Percentiles rank a stretch among this genome's conserved stretches.
phyloP scores from a whole-genome alignment of 1,139 yeast species.

The Hansenula lynferdii region DNA sequence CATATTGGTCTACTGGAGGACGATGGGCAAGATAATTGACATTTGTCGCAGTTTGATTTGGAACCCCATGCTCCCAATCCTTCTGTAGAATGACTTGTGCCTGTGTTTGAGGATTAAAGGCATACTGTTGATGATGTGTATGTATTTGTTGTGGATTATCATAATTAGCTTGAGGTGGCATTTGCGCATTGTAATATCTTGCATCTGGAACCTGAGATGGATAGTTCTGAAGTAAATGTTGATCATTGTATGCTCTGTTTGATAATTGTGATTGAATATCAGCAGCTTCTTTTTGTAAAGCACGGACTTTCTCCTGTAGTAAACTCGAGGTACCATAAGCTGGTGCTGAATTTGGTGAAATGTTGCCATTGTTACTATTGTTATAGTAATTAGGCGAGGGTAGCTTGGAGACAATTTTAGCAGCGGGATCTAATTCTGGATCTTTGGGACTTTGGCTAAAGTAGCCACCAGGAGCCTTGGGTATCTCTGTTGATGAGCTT shows the following conservation, averaged over 20 bases:
- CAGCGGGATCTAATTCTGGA: background rate
- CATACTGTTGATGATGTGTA: too few species aligned
- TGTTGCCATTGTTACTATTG: background rate
- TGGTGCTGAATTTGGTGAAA: background rate
- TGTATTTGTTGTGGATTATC: background rate
- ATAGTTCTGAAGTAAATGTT: background rate
- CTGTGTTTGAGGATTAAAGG: too few species aligned
- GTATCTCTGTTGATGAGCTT: background rate
- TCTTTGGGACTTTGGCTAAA: background rate
- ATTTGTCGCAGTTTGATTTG: too few species aligned
- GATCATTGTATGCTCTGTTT: conserved; percentile 4
- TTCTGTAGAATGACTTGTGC: too few species aligned
- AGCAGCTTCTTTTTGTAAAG: conserved; percentile 18
- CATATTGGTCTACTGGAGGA: too few species aligned
- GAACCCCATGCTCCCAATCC: too few species aligned
- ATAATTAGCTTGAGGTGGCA: background rate
- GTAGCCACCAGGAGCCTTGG: background rate
- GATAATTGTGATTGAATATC: conserved; percentile 15
- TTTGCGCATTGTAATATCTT: too few species aligned
- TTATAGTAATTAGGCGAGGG: background rate
- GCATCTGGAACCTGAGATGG: background rate
- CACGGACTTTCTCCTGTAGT: conserved; percentile 17
- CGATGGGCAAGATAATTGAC: too few species aligned
- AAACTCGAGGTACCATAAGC: background rate
- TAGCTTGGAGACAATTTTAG: background rate